Evolutionary conservation across 169 alveolate species (phyloP).

Genomic region (Plasmodium gallinaceum): DNA sequence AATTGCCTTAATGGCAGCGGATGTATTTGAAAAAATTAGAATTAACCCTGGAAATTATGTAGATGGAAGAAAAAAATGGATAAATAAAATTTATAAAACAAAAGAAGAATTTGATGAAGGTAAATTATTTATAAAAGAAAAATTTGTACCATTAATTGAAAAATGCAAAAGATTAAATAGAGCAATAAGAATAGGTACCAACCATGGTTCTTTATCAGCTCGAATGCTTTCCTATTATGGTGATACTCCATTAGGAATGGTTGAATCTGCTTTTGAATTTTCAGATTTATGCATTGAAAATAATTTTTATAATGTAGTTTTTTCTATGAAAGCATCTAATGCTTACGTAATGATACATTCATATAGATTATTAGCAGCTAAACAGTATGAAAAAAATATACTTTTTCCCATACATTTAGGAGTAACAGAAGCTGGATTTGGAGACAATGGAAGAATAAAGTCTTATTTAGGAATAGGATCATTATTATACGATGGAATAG

Average conservation of each 20-base stretch:
- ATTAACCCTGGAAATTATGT: conserved; percentile 90
- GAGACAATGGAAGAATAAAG: conserved; percentile 88
- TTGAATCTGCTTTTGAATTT: conserved; percentile 89
- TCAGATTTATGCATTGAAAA: conserved; percentile 85
- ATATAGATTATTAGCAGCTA: conserved; percentile 85
- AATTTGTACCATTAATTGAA: conserved; percentile 85
- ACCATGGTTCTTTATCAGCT: conserved; percentile 88
- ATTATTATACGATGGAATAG: conserved; percentile 89
- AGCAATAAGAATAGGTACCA: conserved; percentile 88
- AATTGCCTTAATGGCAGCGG: conserved; percentile 89
- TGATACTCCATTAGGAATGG: conserved; percentile 91
- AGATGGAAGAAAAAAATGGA: conserved; percentile 89
- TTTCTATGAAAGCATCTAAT: conserved; percentile 89
- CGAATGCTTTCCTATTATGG: conserved; percentile 88
- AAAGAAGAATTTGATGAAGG: conserved; percentile 84
- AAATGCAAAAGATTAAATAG: conserved; percentile 83
- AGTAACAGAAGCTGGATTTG: conserved; percentile 92
- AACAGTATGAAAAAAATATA: conserved; percentile 80
- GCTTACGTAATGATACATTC: conserved; percentile 88
- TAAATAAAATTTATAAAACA: conserved; percentile 80
- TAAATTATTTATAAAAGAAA: conserved; percentile 78
- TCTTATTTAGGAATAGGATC: conserved; percentile 90
- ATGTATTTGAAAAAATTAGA: conserved; percentile 88
- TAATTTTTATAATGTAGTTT: conserved; percentile 84
- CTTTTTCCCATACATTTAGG: conserved; percentile 89